A percentile compares a stretch with the other conserved stretches of the same genome.
phyloP scores from a whole-genome alignment of 768 basidiomycete genomes.

The Gymnopilus dilepis region DNA sequence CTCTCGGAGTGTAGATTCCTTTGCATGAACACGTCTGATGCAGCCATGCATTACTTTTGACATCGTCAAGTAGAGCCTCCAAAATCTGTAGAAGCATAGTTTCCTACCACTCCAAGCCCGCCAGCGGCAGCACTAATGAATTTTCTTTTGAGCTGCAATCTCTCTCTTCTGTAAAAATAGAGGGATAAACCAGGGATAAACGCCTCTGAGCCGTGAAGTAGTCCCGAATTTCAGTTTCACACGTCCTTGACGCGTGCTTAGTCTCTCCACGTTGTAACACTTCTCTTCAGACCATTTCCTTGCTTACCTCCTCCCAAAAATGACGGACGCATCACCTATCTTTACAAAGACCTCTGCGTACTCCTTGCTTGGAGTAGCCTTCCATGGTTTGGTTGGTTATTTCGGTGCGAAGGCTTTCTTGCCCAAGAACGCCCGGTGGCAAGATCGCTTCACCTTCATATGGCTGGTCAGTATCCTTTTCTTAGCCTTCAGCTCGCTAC shows the following conservation, averaged over 20 bases:
- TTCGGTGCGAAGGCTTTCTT: slow-evolving; percentile 59
- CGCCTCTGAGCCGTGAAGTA: too few relatives aligned
- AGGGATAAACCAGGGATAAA: too few relatives aligned
- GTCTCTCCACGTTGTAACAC: not conserved
- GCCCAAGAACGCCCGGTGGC: slow-evolving; percentile 65
- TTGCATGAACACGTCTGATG: not conserved
- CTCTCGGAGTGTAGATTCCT: not conserved
- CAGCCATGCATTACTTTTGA: not conserved
- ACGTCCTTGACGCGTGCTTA: not conserved
- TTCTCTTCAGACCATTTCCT: not conserved
- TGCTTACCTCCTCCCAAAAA: not conserved
- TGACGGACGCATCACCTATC: slow-evolving; percentile 24
- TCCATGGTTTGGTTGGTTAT: slow-evolving; percentile 55
- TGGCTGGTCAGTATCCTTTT: slow-evolving; percentile 64
- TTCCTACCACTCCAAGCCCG: too few relatives aligned
- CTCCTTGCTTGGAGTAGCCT: slow-evolving; percentile 65
- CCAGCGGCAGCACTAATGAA: too few relatives aligned
- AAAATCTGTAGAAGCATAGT: too few relatives aligned
- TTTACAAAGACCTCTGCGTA: slow-evolving; percentile 58
- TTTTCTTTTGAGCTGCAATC: too few relatives aligned
- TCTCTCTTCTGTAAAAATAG: too few relatives aligned
- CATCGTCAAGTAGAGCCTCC: not conserved
- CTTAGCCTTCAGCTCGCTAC: not conserved
- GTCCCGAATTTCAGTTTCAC: not conserved
- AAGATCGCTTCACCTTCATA: slow-evolving; percentile 73